Conservation (phyloP, 306 rosid genomes). For the peach (Prunus persica) region DNA sequence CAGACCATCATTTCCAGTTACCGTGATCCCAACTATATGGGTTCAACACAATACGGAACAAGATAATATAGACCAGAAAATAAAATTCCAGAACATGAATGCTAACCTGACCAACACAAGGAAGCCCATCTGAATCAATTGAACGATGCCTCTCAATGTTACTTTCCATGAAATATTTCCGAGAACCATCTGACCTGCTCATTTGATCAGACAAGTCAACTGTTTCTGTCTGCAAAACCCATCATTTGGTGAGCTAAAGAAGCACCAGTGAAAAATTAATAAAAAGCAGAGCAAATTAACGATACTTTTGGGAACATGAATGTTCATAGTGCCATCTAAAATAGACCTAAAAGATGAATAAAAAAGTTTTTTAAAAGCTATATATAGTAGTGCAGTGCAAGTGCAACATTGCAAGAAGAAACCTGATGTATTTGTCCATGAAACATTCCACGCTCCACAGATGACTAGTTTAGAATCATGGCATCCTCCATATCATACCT, state of each 20-base stretch:
- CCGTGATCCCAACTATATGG: neutral
- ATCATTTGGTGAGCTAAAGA: neutral
- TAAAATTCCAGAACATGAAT: neutral
- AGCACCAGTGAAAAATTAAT: neutral
- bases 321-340: neutral
- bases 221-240: constrained; percentile 46
- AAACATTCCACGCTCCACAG: constrained; percentile 96
- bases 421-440: constrained; percentile 95
- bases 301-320: too few species aligned
- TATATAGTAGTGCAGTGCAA: neutral
- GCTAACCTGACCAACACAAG: constrained; percentile 95
- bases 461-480: constrained; percentile 91
- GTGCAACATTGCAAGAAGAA: constrained; percentile 21
- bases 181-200: constrained; percentile 27
- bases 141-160: constrained; percentile 39
- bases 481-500: constrained; percentile 99
- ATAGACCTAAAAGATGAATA: neutral
- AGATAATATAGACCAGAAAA: neutral
- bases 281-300: neutral
- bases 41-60: neutral
- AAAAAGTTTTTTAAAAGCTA: neutral
- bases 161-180: constrained; percentile 60
- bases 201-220: constrained; percentile 63
- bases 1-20: neutral
- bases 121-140: constrained; percentile 88